These are phyloP conservation scores for Sarcomyxa edulis DNA, from an alignment of 768 basidiomycete species.

Conservation along the genomic window DNA sequence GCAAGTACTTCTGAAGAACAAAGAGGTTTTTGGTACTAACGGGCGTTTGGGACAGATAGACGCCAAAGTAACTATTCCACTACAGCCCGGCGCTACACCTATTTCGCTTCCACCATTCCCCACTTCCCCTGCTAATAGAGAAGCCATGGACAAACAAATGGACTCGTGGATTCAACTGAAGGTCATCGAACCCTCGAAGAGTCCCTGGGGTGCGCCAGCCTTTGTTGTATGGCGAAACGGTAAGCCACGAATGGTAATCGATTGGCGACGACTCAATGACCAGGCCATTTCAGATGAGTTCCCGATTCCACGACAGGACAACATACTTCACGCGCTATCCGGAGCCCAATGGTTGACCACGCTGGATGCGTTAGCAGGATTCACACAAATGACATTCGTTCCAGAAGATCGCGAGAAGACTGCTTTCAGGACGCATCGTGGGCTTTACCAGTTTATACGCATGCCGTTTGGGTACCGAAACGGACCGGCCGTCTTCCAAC, in stretches of 20 bases:
- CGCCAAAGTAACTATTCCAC: constrained; percentile 16
- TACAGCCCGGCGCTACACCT: constrained; percentile 18
- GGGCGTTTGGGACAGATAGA: constrained; percentile 23
- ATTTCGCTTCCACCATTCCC: constrained; percentile 20
- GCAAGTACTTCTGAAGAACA: constrained; percentile 11
- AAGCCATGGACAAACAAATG: constrained; percentile 23
- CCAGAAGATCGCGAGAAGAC: constrained; percentile 23
- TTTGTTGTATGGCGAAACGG: constrained; percentile 29
- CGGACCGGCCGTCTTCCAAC: constrained; percentile 26
- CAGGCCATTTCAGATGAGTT: constrained; percentile 14
- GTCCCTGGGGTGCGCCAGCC: constrained; percentile 38
- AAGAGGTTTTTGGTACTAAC: constrained; percentile 23
- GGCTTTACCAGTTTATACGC: constrained; percentile 30
- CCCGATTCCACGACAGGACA: constrained; percentile 16
- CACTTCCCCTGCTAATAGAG: constrained; percentile 20
- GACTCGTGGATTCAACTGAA: constrained; percentile 24
- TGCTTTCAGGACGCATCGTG: constrained; percentile 32
- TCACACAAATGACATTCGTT: constrained; percentile 29
- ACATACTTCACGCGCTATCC: constrained; percentile 21
- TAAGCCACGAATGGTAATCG: constrained; percentile 30
- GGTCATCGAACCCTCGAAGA: constrained; percentile 33
- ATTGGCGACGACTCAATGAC: constrained; percentile 10
- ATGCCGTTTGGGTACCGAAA: constrained; percentile 1
- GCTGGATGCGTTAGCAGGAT: too few species aligned
- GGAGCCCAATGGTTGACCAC: constrained; percentile 27